Evolutionary conservation across 176 grass and related monocot genomes (phyloP), one percentile per base, ranked within the genome.

Genomic region (Oryza meridionalis): DNA sequence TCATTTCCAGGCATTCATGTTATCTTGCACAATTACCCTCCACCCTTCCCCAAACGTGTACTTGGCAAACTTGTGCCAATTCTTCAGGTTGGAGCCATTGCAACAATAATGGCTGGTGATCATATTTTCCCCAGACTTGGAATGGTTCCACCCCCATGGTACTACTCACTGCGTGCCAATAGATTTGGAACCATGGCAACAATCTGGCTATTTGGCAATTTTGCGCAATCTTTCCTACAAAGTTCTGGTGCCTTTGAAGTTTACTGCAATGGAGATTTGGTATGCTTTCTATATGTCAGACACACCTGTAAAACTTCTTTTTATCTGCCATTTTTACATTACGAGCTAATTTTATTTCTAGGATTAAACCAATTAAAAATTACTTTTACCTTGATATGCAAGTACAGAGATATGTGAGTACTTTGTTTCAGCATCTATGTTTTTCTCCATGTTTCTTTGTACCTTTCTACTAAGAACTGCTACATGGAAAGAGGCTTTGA

Each of bases 181-280:
- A 91, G 70, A 85, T 98, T 98, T 91, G 95, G 95, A 86, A 88
- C 92, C 14, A 95, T 95, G 87, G 93, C 91, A 5, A 75, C 92
- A 69, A 95, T 92, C 73, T 95, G 96, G 96, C 75, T 95, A 22
- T 82, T 94, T 81, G 93, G 96, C 63, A 95, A 90, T 59, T 98
- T 98, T 70, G 75, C 88, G 68, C 96, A 98, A 65, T 94, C 91
- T 67, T 90, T 91, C 71, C 83, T 99, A 67, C 96, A 93, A 77
- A 95, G 93, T 81, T 95, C 96, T 46, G 96, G 96, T 72, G 96
- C 96, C 77, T 98, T 98, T 85, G 96, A 98, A 87, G 96, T 98
- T 76, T 94, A 85, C 83, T 98, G 89, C 85, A 91, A 98, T 27
- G 96, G 96, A 77, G 91, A 98, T 81, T 80, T 95, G 91, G 96